Evolutionary conservation across 495 filamentous ascomycete genomes (phyloP), one percentile per base, ranked within the genome.

Genomic region (Jackrogersella multiformis): DNA sequence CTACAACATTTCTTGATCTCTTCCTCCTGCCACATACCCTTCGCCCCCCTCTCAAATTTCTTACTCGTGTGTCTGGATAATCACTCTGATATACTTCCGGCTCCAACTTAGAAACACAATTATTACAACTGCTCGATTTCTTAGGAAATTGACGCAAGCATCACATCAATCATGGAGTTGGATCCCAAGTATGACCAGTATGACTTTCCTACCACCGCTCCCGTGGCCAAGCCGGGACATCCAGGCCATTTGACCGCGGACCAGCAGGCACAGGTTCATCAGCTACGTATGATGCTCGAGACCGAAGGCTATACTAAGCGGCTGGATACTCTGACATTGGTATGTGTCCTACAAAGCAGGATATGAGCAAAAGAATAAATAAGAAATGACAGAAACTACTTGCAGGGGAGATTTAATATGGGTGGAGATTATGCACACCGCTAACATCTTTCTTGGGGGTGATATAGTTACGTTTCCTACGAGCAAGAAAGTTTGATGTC

Each of bases 121-220:
- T 20, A 26, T 38, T 35, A 54, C 15, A 48, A 24, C 52, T 41
- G 56, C 60, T 55, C 49, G 60, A 66, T 57, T 51, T 54, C 57
- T n/a, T 30, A 54, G 35, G 41, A 63, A 49, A 65, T 69, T 65
- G 56, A 61, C 55, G 71, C 52, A 52, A 72, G 52, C 60, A 56
- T 73, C 46, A 48, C 52, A 59, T 66, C 60, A 35, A 70, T 73
- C 64, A 78, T 91, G 77, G 79, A 88, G 74, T 81, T 87, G 56
- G 90, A 96, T 77, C 83, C 92, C 70, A 97, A 96, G 79, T 97
- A 97, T 83, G 94, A 99, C 79, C 79, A 94, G 81, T 97, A 96
- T 81, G 94, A 97, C 75, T 98, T 83, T 80, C 95, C 95, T 52
- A 94, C 88, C 53, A 93, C 84, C 21, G 86, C 89, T 41, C 88